These are phyloP conservation scores for Peterozyma xylosa DNA, from an alignment of 805 yeast species.

Conservation along the genomic window DNA sequence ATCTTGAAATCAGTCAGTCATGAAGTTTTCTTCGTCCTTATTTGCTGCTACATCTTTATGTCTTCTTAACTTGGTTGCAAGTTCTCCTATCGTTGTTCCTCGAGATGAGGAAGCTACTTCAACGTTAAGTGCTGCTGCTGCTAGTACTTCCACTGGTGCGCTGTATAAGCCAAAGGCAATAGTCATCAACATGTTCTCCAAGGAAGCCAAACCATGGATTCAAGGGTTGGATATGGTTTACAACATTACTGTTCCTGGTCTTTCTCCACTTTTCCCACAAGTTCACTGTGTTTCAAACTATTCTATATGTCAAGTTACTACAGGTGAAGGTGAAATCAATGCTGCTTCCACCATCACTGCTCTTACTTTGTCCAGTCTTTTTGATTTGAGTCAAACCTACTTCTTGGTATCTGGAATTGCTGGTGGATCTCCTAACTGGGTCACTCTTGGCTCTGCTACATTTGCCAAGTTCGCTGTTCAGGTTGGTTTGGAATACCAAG, in stretches of 20 bases:
- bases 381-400: constrained; percentile 53
- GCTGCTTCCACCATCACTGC: constrained; percentile 57
- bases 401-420: constrained; percentile 61
- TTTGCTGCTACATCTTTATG: no score
- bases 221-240: constrained; percentile 36
- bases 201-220: constrained; percentile 48
- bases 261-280: constrained; percentile 51
- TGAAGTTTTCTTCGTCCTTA: no score
- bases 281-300: constrained; percentile 48
- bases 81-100: no score
- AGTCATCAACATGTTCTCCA: constrained; percentile 46
- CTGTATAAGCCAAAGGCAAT: constrained; percentile 45
- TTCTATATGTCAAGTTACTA: constrained; percentile 51
- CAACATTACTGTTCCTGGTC: constrained; percentile 58
- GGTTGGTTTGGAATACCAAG: constrained; percentile 51
- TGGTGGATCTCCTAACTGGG: constrained; percentile 50
- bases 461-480: constrained; percentile 56
- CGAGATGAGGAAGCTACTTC: constrained; percentile 3
- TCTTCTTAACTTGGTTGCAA: no score
- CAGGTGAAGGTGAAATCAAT: constrained; percentile 67
- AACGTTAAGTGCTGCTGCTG: constrained; percentile 3
- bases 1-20: no score
- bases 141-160: constrained; percentile 20
- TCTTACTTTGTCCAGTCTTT: constrained; percentile 41
- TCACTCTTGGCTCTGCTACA: constrained; percentile 54